These are phyloP conservation scores for Jackrogersella minutella DNA, from an alignment of 495 filamentous ascomycete genomes.

Conservation along the genomic window DNA sequence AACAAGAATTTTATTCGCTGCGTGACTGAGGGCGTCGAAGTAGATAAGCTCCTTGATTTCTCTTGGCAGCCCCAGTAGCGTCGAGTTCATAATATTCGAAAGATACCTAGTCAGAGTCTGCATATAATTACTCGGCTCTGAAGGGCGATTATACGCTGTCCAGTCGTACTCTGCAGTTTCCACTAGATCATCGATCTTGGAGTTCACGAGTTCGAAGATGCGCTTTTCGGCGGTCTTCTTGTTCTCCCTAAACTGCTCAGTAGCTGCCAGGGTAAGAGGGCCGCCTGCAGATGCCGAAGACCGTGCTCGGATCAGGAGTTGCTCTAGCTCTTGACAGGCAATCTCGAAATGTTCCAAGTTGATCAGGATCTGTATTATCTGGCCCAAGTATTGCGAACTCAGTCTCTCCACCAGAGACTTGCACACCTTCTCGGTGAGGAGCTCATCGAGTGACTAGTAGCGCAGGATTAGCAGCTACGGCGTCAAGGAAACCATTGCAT, in stretches of 20 bases:
- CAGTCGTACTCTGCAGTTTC: slow-evolving; percentile 98
- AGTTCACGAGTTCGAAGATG: slow-evolving; percentile 98
- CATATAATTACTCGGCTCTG: slow-evolving; percentile 89
- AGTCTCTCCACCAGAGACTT: slow-evolving; percentile 86
- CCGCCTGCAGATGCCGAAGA: slow-evolving; percentile 78
- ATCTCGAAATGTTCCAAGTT: slow-evolving; percentile 97
- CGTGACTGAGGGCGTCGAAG: slow-evolving; percentile 93
- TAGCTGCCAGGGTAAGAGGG: slow-evolving; percentile 78
- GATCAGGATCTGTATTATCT: slow-evolving; percentile 97
- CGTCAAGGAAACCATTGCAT: neutral
- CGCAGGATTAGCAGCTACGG: slow-evolving; percentile 24
- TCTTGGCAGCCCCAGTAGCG: slow-evolving; percentile 85
- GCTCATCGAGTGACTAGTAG: slow-evolving; percentile 74
- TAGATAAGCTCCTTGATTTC: slow-evolving; percentile 98
- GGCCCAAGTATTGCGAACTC: slow-evolving; percentile 89
- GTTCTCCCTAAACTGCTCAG: slow-evolving; percentile 82
- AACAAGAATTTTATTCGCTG: slow-evolving; percentile 85
- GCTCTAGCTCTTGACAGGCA: slow-evolving; percentile 86
- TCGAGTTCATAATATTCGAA: slow-evolving; percentile 96
- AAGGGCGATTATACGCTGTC: slow-evolving; percentile 70
- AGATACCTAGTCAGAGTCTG: slow-evolving; percentile 89
- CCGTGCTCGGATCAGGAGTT: slow-evolving; percentile 80
- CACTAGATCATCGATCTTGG: slow-evolving; percentile 97
- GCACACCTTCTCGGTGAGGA: slow-evolving; percentile 90
- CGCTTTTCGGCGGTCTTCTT: slow-evolving; percentile 97